Evolutionary conservation across 2,329 filamentous ascomycete species (phyloP).

Genomic region (Cyphellophora europaea): DNA sequence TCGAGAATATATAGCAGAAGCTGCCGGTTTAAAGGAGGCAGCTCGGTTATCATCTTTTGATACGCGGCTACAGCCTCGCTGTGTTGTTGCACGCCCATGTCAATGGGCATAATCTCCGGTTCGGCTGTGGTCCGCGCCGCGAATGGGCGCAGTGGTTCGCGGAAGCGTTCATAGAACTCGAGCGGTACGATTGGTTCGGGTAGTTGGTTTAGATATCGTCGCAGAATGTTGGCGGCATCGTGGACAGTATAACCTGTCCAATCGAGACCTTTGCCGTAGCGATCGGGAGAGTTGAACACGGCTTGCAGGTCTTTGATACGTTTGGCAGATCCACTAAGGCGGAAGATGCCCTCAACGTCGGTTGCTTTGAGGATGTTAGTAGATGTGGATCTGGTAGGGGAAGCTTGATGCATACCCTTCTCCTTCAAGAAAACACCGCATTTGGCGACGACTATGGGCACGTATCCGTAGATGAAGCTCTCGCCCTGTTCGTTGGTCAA

Average conservation of each 20-base stretch:
- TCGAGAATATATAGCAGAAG: constrained; percentile 92
- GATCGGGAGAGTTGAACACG: constrained; percentile 85
- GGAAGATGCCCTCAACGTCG: constrained; percentile 91
- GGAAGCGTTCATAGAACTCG: constrained; percentile 84
- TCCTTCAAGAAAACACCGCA: constrained; percentile 97
- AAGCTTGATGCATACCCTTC: constrained; percentile 60
- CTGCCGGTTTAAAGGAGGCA: constrained; percentile 88
- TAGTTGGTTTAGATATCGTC: constrained; percentile 89
- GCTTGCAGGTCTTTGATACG: constrained; percentile 93
- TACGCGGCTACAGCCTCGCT: constrained; percentile 70
- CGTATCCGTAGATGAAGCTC: constrained; percentile 97
- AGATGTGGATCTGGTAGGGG: constrained; percentile 3
- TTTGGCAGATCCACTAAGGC: constrained; percentile 90
- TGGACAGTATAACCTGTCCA: constrained; percentile 98
- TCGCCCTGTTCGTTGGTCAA: constrained; percentile 84
- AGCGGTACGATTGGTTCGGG: constrained; percentile 94
- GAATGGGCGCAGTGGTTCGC: constrained; percentile 66
- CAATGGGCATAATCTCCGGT: constrained; percentile 54
- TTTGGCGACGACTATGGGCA: constrained; percentile 96
- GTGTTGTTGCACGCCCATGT: constrained; percentile 52
- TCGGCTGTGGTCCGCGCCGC: constrained; percentile 62
- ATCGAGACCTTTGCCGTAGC: constrained; percentile 91
- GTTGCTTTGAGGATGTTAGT: constrained; percentile 55
- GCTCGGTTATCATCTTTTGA: constrained; percentile 81
- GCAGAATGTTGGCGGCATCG: constrained; percentile 92